Evolutionary conservation across 2,329 filamentous ascomycete genomes (phyloP), one percentile per base, ranked within the genome.

Genomic region (Neofusicoccum umdonicola): DNA sequence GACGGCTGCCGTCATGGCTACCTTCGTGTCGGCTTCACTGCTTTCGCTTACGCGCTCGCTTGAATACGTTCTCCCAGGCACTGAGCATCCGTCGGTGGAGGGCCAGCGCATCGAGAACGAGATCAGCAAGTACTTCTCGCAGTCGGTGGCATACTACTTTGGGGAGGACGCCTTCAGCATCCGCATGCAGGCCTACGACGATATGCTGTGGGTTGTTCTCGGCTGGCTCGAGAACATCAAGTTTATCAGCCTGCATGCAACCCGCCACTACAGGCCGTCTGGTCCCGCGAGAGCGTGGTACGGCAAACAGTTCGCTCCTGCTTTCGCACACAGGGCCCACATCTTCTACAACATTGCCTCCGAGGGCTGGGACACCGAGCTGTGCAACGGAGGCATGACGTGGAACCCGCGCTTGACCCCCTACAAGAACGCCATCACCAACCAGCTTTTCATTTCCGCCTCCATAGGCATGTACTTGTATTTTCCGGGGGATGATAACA

Each of bases 351-450:
- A 93, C 35, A 80, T 96, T 42, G 90, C 91, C 4, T 84, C 87
- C 4, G 80, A 84, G 11, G 92, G 94, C 4, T 98, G 93, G 92
- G 90, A 96, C 72, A 90, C 86, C 22, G 83, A 82, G 27, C 84
- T 96, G 4, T 98, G 94, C 71, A 85, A 85, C 4, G 94, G 94
- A 22, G 94, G 94, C 50, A 96, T 98, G 90, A 85, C 88, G 13
- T 98, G 94, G 94, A 96, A 91, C 69, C 92, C 92, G 2, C 85
- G 87, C 41, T 79, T 94, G 34, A 77, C 84, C 44, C 92, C 93
- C 0, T 98, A 97, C 81, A 98, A 97, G 74, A 98, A 98, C 72
- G 92, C 94, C 67, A 96, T 98, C 71, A 98, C 94, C 35, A 97
- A 97, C 72, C 88, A 97, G 74, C 85, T 97, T 1, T 97, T 86